Conservation (phyloP, 768 basidiomycete genomes). For the Termitomyces sp. region DNA sequence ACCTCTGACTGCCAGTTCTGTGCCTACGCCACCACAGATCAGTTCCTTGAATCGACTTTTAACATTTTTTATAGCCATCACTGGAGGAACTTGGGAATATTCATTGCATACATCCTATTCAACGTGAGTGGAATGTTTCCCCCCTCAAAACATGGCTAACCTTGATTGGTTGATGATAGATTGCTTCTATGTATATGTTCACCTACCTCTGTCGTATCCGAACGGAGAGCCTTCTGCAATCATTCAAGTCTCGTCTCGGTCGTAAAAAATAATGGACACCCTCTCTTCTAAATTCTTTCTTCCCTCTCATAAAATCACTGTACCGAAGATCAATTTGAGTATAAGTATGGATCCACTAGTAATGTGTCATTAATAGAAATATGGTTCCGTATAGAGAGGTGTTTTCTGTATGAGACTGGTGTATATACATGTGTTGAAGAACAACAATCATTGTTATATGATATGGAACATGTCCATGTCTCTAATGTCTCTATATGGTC, state of each 20-base stretch:
- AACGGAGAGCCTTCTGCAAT: slow-evolving; percentile 4
- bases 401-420: too few relatives aligned
- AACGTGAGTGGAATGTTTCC: slow-evolving; percentile 28
- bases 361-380: too few relatives aligned
- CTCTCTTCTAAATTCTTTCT: not conserved
- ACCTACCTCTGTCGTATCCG: slow-evolving; percentile 35
- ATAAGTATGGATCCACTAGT: too few relatives aligned
- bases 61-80: slow-evolving; percentile 52
- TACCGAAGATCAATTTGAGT: not conserved
- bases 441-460: too few relatives aligned
- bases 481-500: too few relatives aligned
- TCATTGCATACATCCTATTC: slow-evolving; percentile 41
- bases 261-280: slow-evolving; percentile 1
- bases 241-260: not conserved
- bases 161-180: slow-evolving; percentile 27
- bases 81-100: slow-evolving; percentile 49
- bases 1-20: slow-evolving; percentile 52
- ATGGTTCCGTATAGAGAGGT: too few relatives aligned
- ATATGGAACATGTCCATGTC: too few relatives aligned
- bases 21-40: slow-evolving; percentile 43
- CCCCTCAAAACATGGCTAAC: not conserved
- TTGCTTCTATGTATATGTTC: slow-evolving; percentile 38
- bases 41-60: slow-evolving; percentile 49
- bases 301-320: not conserved
- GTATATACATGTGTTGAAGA: too few relatives aligned